phyloP scores from a whole-genome alignment of 345 rosid genomes.

The Salix caprea region DNA sequence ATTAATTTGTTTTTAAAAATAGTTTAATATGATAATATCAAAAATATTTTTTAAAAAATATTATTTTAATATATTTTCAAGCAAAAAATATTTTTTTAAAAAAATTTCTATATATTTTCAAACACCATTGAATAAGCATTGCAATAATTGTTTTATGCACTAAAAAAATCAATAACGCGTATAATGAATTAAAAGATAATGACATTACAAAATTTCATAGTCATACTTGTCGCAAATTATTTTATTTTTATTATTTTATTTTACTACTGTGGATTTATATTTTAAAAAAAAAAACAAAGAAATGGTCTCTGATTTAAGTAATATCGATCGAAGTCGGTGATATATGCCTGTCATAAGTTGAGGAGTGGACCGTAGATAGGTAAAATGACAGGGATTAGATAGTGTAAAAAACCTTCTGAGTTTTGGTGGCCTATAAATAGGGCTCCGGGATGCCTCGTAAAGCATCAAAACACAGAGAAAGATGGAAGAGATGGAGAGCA shows the following conservation, averaged over 20 bases:
- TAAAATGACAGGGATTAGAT: no score
- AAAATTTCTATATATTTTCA: no score
- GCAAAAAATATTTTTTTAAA: no score
- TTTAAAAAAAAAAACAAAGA: no score
- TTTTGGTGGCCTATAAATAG: conserved; percentile 11
- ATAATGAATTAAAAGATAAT: neutral
- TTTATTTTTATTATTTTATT: neutral
- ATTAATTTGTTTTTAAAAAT: no score
- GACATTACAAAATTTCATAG: neutral
- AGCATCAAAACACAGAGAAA: neutral
- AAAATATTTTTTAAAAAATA: no score
- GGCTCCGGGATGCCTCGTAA: neutral
- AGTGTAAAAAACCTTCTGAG: neutral
- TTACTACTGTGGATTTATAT: no score
- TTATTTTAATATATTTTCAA: no score
- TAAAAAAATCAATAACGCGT: neutral
- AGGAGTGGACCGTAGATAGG: no score
- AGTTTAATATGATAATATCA: no score
- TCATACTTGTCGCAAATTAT: neutral
- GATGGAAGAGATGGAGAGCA: conserved; percentile 7
- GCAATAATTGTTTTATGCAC: neutral
- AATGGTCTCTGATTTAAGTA: no score
- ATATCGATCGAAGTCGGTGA: neutral
- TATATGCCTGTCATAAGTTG: no score
- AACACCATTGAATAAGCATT: neutral